Conservation (phyloP, 2,329 filamentous ascomycete genomes). For the Fusarium tuaranense region DNA sequence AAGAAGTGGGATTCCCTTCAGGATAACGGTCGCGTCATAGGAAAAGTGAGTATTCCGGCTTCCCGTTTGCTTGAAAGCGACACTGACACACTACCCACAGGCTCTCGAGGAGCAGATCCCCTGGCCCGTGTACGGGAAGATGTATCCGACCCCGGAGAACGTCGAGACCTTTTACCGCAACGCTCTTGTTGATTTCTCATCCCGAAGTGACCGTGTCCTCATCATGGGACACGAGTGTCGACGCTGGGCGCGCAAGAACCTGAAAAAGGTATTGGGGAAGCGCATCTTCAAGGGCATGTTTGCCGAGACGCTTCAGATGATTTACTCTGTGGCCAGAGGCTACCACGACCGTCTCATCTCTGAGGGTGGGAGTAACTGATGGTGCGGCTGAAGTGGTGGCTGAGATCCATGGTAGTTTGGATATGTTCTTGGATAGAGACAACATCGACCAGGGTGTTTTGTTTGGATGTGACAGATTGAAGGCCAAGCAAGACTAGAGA, state of each 20-base stretch:
- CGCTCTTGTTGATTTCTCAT: neutral
- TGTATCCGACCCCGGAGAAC: neutral
- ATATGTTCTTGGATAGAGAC: neutral
- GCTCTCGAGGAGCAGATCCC: slow-evolving; percentile 9
- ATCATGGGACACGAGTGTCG: neutral
- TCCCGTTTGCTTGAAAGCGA: neutral
- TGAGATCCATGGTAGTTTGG: neutral
- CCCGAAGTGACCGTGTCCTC: neutral
- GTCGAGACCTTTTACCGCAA: neutral
- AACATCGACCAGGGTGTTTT: neutral
- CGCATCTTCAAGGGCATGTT: slow-evolving; percentile 2
- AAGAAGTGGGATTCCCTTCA: slow-evolving; percentile 7
- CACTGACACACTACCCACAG: neutral
- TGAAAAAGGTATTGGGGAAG: slow-evolving; percentile 1
- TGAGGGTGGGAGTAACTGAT: neutral
- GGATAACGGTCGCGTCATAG: neutral
- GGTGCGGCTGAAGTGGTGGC: neutral
- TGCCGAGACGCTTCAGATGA: neutral
- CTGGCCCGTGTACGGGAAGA: slow-evolving; percentile 4
- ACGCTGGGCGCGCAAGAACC: neutral
- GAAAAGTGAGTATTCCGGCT: neutral
- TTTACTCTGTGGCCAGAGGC: neutral
- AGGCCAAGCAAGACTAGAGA: neutral
- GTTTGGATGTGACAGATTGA: neutral
- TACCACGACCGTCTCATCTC: neutral